These are phyloP conservation scores for Globisporangium middletonii DNA, from an alignment of 352 stramenopile species.

Conservation along the genomic window DNA sequence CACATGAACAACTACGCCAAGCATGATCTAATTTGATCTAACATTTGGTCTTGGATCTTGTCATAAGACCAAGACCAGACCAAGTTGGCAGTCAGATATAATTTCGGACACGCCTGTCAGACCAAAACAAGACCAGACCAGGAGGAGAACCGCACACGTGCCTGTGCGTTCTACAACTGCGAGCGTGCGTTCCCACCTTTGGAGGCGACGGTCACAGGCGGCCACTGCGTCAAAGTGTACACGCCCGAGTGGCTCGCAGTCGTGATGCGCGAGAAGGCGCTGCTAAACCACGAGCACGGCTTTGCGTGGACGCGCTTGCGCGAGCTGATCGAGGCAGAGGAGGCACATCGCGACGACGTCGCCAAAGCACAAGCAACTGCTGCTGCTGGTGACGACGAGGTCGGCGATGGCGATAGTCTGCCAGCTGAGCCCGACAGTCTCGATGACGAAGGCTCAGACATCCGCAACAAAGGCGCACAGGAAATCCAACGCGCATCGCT, in stretches of 20 bases:
- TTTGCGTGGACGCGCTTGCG: constrained; percentile 36
- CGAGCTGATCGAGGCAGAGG: constrained; percentile 24
- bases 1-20: no score
- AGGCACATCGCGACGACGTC: constrained; percentile 13
- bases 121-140: no score
- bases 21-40: no score
- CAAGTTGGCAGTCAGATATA: no score
- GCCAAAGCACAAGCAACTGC: constrained; percentile 15
- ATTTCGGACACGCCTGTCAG: no score
- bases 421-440: constrained; percentile 11
- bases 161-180: constrained; percentile 22
- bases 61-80: no score
- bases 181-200: constrained; percentile 22
- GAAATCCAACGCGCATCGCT: constrained; percentile 38
- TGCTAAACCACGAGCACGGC: constrained; percentile 16
- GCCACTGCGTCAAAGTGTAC: constrained; percentile 22
- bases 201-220: constrained; percentile 2
- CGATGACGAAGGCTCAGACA: constrained; percentile 45
- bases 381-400: constrained; percentile 7
- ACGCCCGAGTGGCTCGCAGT: constrained; percentile 67
- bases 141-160: constrained; percentile 16
- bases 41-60: no score
- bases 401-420: constrained; percentile 9
- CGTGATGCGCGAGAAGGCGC: constrained; percentile 34
- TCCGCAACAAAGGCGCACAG: constrained; percentile 19